Conservation (phyloP, 139 green algal genomes). For the Edaphochlamys debaryana region DNA sequence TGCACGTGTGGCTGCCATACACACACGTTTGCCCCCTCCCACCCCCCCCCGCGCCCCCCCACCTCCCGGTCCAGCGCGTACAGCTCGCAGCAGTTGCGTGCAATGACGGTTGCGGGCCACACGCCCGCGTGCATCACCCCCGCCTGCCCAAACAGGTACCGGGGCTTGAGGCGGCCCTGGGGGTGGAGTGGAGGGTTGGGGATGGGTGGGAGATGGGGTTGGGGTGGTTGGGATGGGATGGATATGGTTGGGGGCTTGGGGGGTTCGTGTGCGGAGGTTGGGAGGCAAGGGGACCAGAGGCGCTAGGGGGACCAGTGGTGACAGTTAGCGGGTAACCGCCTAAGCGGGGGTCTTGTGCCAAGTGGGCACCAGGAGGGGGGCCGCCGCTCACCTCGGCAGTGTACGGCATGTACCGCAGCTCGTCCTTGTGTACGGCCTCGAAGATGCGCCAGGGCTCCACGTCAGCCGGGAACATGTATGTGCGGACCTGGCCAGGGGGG, state of each 20-base stretch:
- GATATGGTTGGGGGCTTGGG: no score
- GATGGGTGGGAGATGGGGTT: no score
- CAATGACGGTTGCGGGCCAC: slow-evolving; percentile 45
- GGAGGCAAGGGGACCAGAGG: no score
- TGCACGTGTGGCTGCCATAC: no score
- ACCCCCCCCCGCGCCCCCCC: no score
- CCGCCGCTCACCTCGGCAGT: slow-evolving; percentile 31
- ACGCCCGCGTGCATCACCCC: slow-evolving; percentile 25
- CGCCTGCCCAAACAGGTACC: slow-evolving; percentile 38
- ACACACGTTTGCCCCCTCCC: no score
- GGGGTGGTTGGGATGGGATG: no score
- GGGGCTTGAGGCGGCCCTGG: slow-evolving; percentile 43
- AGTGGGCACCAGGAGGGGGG: no score
- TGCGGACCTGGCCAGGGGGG: slow-evolving; percentile 31
- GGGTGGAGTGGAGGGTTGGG: not conserved
- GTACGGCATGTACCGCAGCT: slow-evolving; percentile 43
- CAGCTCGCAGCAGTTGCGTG: slow-evolving; percentile 38
- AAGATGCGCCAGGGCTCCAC: slow-evolving; percentile 43
- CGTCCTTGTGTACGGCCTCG: slow-evolving; percentile 52
- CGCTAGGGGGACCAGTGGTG: no score
- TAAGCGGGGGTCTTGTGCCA: no score
- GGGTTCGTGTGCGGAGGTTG: no score
- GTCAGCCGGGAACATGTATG: slow-evolving; percentile 44
- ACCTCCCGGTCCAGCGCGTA: slow-evolving; percentile 8
- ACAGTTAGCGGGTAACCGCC: no score